Evolutionary conservation across 176 grass and related monocot species (phyloP).

Genomic region (Hsuehochloa calcarea): DNA sequence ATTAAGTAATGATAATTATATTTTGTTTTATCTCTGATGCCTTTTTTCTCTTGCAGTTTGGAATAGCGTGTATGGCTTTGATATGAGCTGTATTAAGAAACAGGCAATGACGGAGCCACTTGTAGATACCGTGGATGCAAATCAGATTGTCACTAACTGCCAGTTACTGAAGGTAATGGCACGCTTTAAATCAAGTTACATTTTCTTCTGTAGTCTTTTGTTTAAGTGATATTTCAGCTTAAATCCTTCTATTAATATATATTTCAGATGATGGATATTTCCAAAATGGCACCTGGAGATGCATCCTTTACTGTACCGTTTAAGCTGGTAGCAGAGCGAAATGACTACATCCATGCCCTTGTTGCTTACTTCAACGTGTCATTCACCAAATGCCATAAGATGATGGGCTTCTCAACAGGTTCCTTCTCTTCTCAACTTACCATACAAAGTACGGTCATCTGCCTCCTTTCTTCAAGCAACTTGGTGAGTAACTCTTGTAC

Average conservation of each 20-base stretch:
- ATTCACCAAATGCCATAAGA: conserved; percentile 92
- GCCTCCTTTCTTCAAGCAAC: neutral
- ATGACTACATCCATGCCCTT: conserved; percentile 92
- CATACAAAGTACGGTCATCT: neutral
- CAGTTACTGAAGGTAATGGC: conserved; percentile 70
- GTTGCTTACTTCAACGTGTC: conserved; percentile 94
- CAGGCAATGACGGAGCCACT: conserved; percentile 94
- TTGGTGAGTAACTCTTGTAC: neutral
- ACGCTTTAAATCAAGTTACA: neutral
- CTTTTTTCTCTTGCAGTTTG: conserved; percentile 55
- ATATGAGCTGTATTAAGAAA: conserved; percentile 99
- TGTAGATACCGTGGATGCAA: conserved; percentile 82
- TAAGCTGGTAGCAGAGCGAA: conserved; percentile 80
- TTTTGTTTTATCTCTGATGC: conserved; percentile 5
- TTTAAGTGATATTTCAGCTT: neutral
- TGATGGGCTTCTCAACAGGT: conserved; percentile 96
- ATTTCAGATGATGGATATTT: conserved; percentile 94
- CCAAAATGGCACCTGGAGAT: conserved; percentile 84
- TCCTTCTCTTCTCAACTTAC: neutral
- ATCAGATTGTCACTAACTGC: conserved; percentile 93
- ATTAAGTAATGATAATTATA: neutral
- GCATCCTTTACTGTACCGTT: conserved; percentile 87
- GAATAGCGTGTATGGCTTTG: conserved; percentile 93
- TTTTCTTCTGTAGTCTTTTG: neutral
- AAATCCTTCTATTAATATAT: neutral